A percentile compares a stretch with the other conserved stretches of the same genome.
phyloP scores from a whole-genome alignment of 306 rosid species.

The Prunus mongolica region DNA sequence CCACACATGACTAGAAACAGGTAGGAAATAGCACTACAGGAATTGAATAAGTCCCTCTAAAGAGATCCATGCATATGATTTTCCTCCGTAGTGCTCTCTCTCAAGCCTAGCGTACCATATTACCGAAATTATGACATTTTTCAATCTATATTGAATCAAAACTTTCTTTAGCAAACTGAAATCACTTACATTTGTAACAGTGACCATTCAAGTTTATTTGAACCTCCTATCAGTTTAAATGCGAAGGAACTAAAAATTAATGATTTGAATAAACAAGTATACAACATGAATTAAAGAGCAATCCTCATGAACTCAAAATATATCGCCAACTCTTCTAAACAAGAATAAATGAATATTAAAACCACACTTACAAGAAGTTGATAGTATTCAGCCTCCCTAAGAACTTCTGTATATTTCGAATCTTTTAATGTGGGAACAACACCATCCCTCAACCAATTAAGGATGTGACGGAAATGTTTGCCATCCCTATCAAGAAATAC shows the following conservation, averaged over 20 bases:
- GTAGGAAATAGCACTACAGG: not conserved
- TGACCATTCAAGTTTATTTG: not conserved
- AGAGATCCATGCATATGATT: not conserved
- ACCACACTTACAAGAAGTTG: constrained; percentile 62
- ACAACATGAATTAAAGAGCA: not conserved
- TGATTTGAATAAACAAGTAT: not conserved
- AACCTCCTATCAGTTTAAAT: not conserved
- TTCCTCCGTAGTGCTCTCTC: not conserved
- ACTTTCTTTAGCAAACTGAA: not conserved
- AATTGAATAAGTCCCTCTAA: not conserved
- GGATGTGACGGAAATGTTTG: constrained; percentile 81
- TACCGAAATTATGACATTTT: not conserved
- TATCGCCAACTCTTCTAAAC: not conserved
- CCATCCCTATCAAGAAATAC: constrained; percentile 92
- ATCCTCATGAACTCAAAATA: constrained; percentile 2
- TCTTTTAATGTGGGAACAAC: constrained; percentile 69
- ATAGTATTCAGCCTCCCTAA: constrained; percentile 89
- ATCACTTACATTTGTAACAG: not conserved
- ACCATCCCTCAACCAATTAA: constrained; percentile 92
- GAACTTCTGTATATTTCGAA: constrained; percentile 50
- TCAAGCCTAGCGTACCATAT: not conserved
- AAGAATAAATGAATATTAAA: not conserved
- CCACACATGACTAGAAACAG: not conserved
- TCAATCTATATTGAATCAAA: not conserved
- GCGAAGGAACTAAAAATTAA: not conserved